phyloP scores from a whole-genome alignment of 768 basidiomycete genomes.

The Podaxis sp. region DNA sequence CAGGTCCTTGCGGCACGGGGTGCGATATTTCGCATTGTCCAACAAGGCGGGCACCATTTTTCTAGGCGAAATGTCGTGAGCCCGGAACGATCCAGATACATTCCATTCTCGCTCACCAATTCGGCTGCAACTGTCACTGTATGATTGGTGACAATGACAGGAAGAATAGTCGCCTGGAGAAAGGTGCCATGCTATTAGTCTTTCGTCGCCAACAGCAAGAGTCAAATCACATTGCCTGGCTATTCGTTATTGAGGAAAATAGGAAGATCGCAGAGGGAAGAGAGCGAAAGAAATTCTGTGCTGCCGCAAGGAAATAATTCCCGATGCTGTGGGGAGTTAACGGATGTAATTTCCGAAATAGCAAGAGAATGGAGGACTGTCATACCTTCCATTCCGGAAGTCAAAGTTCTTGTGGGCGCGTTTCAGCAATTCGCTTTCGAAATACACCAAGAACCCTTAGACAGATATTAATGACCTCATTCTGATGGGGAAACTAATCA shows the following conservation, averaged over 20 bases:
- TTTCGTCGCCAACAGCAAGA: neutral
- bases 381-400: constrained; percentile 84
- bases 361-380: neutral
- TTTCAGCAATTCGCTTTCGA: constrained; percentile 84
- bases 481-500: neutral
- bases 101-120: constrained; percentile 47
- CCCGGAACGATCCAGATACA: constrained; percentile 20
- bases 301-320: constrained; percentile 89
- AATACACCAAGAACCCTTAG: constrained; percentile 87
- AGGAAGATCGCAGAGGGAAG: constrained; percentile 92
- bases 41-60: constrained; percentile 74
- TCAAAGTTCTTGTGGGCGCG: constrained; percentile 94
- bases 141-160: constrained; percentile 91
- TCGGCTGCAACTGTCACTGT: constrained; percentile 95
- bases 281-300: constrained; percentile 88
- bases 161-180: constrained; percentile 72
- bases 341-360: neutral
- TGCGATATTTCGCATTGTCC: constrained; percentile 96
- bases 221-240: constrained; percentile 41
- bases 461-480: neutral
- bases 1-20: constrained; percentile 46
- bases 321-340: constrained; percentile 57
- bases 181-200: neutral
- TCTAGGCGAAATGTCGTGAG: constrained; percentile 37
- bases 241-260: constrained; percentile 88